Evolutionary conservation across 2,329 filamentous ascomycete genomes (phyloP), one percentile per base, ranked within the genome.

Genomic region (Pseudomassariella vexata): DNA sequence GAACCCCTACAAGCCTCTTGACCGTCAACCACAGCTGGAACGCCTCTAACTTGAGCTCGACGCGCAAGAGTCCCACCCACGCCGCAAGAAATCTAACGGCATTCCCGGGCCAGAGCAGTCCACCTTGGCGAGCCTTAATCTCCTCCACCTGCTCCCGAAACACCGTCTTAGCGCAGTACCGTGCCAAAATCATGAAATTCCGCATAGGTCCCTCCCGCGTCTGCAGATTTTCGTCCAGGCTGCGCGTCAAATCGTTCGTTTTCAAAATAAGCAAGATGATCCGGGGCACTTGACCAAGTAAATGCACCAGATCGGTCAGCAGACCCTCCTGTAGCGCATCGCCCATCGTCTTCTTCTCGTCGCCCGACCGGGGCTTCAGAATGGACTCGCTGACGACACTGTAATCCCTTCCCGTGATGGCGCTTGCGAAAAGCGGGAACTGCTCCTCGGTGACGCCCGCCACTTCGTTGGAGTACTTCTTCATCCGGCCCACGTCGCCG

Each of bases 221-320:
- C 34, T 89, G 82, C 22, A 94, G 67, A 52, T 83, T 89, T 65
- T 98, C 92, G 55, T 98, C 92, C 12, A 98, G 73, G 48, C 83
- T 92, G 42, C 92, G 79, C 11, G 92, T 98, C 23, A 98, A 66
- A 60, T 98, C 92, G 56, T 98, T 98, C 3, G 92, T 98, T 65
- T 98, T 98, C 40, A 98, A 71, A 45, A 98, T 96, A 18, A 98
- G 68, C 9, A 98, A 70, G 34, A 98, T 95, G 43, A 98, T 86
- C 26, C 88, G 71, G 1, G 92, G 92, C 6, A 98, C 89, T 48
- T 86, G 78, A 28, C 87, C 86, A 5, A 98, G 75, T 44, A 98
- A 68, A 45, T 89, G 81, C 6, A 98, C 86, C 6, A 98, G 70
- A 48, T 95, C 83, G 39, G 85, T 84, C 22, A 98, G 70, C 55